A percentile compares a stretch with the other conserved stretches of the same genome.
Evolutionary conservation across 1,284 basidiomycete genomes (phyloP).

Genomic region (Tranzscheliella williamsii): DNA sequence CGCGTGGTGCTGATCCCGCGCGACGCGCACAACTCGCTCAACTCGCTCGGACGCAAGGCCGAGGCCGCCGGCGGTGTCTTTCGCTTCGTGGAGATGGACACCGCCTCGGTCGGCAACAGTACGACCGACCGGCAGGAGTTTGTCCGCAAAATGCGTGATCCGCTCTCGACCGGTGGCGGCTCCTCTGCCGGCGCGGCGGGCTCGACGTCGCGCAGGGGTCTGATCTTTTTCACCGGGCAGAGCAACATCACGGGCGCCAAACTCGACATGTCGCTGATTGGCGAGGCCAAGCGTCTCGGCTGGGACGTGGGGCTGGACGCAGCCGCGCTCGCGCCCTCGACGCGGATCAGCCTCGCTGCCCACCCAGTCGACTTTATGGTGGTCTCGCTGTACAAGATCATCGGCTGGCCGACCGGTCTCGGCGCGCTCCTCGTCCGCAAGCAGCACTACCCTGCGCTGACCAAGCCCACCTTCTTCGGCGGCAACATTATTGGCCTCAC

Average conservation of each 20-base stretch:
- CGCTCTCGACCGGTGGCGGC: constrained; percentile 2
- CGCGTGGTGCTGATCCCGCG: constrained; percentile 8
- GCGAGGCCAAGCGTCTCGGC: neutral
- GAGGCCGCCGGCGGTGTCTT: neutral
- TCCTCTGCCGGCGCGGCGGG: too few relatives aligned
- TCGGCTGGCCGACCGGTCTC: constrained; percentile 15
- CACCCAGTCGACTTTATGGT: constrained; percentile 18
- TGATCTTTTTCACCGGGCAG: constrained; percentile 24
- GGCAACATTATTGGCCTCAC: constrained; percentile 29
- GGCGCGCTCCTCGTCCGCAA: constrained; percentile 15
- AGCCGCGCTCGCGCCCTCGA: constrained; percentile 17
- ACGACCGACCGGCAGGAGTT: too few relatives aligned
- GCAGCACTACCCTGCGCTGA: constrained; percentile 1
- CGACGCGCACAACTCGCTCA: constrained; percentile 27
- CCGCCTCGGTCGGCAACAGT: neutral
- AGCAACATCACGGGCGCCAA: constrained; percentile 23
- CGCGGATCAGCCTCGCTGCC: constrained; percentile 1
- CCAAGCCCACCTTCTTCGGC: constrained; percentile 20
- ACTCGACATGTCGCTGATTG: constrained; percentile 4
- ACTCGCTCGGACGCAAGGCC: constrained; percentile 5
- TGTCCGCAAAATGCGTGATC: neutral
- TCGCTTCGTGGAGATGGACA: constrained; percentile 15
- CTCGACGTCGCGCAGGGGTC: neutral
- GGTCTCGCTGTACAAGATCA: constrained; percentile 23
- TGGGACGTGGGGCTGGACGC: constrained; percentile 24